phyloP scores from a whole-genome alignment of 768 basidiomycete genomes.

The Suillus cothurnatus region DNA sequence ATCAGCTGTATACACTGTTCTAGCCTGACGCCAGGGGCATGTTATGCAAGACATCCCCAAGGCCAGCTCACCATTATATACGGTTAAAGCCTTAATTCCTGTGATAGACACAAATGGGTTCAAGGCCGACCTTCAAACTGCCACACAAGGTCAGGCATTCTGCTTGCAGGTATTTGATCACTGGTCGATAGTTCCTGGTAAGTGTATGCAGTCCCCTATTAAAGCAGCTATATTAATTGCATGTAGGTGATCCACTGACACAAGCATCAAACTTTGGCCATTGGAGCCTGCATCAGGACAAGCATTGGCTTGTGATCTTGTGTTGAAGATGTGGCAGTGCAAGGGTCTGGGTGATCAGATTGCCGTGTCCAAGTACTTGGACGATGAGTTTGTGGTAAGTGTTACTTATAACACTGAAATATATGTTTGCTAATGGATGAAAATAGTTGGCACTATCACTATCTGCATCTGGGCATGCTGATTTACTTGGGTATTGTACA shows the following conservation, averaged over 20 bases:
- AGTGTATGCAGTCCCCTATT: constrained; percentile 25
- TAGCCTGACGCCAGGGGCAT: constrained; percentile 98
- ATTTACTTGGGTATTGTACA: constrained; percentile 68
- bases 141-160: constrained; percentile 98
- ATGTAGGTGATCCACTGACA: constrained; percentile 92
- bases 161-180: constrained; percentile 97
- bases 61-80: constrained; percentile 96
- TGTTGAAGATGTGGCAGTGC: constrained; percentile 92
- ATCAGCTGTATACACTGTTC: constrained; percentile 96
- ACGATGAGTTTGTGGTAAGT: constrained; percentile 94
- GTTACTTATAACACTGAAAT: neutral
- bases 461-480: constrained; percentile 95
- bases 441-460: constrained; percentile 83
- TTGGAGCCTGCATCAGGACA: constrained; percentile 97
- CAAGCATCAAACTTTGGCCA: constrained; percentile 93
- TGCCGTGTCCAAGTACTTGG: constrained; percentile 95
- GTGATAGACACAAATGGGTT: constrained; percentile 99
- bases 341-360: constrained; percentile 98
- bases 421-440: constrained; percentile 10
- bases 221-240: neutral
- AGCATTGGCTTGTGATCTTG: constrained; percentile 90
- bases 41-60: constrained; percentile 98
- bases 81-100: constrained; percentile 96
- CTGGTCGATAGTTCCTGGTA: constrained; percentile 98
- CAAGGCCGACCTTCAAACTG: constrained; percentile 95